Evolutionary conservation across 176 grass and related monocot genomes (phyloP).

Genomic region (Carex parvula): DNA sequence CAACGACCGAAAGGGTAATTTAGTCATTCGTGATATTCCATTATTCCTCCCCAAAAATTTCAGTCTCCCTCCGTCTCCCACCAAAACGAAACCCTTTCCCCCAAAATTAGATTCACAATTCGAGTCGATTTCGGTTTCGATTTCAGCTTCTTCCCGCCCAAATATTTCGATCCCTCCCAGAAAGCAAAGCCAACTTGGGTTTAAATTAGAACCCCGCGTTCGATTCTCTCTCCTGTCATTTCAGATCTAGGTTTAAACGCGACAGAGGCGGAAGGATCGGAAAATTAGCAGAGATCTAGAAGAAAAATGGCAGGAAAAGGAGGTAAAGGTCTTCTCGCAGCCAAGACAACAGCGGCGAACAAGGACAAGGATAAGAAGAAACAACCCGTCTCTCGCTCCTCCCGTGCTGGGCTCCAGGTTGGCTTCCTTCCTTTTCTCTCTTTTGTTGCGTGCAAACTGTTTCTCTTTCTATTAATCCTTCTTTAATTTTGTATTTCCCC

Average conservation of each 20-base stretch:
- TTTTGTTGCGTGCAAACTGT: neutral
- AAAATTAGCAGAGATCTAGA: neutral
- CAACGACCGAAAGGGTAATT: neutral
- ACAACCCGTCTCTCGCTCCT: constrained; percentile 63
- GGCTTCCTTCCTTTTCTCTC: neutral
- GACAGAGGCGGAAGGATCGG: neutral
- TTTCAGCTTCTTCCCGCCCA: constrained; percentile 3
- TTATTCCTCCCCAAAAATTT: neutral
- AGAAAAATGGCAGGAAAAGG: constrained; percentile 64
- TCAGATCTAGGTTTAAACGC: constrained; percentile 25
- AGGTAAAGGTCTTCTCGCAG: constrained; percentile 65
- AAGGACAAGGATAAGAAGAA: constrained; percentile 84
- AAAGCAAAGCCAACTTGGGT: neutral
- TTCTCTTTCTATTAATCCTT: neutral
- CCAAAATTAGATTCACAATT: constrained; percentile 4
- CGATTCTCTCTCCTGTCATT: neutral
- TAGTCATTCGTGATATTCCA: neutral
- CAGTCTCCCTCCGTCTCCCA: neutral
- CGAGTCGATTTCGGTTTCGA: neutral
- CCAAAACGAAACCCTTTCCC: neutral
- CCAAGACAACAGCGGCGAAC: constrained; percentile 60
- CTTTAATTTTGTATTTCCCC: neutral
- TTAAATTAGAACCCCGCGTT: constrained; percentile 9
- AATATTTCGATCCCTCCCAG: constrained; percentile 8
- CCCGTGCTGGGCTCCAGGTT: constrained; percentile 65